Evolutionary conservation across 108 stramenopile genomes (phyloP), one percentile per base, ranked within the genome.

Genomic region (Discostella pseudostelligera): DNA sequence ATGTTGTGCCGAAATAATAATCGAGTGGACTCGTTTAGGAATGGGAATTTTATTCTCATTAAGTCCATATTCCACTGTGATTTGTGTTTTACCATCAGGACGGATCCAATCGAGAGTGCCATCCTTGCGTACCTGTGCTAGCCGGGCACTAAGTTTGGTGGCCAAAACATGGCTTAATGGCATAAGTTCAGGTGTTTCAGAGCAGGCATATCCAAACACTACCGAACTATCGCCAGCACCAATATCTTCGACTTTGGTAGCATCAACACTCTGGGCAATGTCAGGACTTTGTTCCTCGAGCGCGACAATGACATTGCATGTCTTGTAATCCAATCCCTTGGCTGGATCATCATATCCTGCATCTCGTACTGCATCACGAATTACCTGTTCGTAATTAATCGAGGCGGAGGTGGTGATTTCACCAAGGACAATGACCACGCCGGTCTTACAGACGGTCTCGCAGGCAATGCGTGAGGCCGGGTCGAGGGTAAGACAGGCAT

Each of bases 211-310:
- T 12, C 97, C 97, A 83, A 98, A 97, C 90, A 97, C 96, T 59
- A 97, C 92, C 25, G 94, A 95, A 80, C 94, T 96, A 78, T 98
- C 97, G n/a, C 97, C 97, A n/a, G 96, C 94, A 40, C 97, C 97
- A 35, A 95, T 84, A 70, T 98, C 97, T 63, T 97, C 96, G 43
- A 92, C 79, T 61, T 94, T 92, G 54, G 70, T 80, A 39, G 88
- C 81, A 81, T 98, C 95, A 8, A 98, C 97, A 20, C 88, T 84
- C 80, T 96, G 96, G 39, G 96, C 97, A 75, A 98, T 96, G 65
- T 98, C 97, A 2, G 97, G 95, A 29, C 89, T 91, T 79, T 98
- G 97, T 72, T 98, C 96, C 74, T 98, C 96, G 64, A 98, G 89
- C 19, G 96, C 96, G 14, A 98, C 97, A 62, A 98, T 95, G 56